These are phyloP conservation scores for Huntiella decipiens DNA, from an alignment of 2,329 filamentous ascomycete species.

Conservation along the genomic window DNA sequence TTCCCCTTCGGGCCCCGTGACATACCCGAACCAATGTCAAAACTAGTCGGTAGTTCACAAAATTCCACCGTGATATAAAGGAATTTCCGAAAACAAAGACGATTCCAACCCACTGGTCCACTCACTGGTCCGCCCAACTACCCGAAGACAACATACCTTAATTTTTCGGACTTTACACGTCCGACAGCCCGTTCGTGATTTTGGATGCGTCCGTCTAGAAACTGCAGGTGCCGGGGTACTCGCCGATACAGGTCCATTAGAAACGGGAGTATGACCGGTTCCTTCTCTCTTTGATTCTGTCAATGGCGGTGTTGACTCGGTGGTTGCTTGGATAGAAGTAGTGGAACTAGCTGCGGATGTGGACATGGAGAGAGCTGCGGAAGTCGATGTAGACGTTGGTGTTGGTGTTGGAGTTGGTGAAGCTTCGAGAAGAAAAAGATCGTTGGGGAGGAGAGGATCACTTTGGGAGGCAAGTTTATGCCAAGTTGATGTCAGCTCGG, in stretches of 20 bases:
- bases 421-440: background rate
- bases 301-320: no score
- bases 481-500: conserved; percentile 8
- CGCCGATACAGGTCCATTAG: background rate
- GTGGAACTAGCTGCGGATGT: no score
- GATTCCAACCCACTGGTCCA: no score
- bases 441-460: conserved; percentile 2
- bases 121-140: no score
- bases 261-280: no score
- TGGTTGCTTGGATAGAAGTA: no score
- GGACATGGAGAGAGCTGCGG: background rate
- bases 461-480: conserved; percentile 1
- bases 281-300: no score
- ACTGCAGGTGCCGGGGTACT: background rate
- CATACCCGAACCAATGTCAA: no score
- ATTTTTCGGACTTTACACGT: conserved; percentile 14
- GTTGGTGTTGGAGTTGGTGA: background rate
- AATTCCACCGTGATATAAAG: no score
- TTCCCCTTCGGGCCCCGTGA: no score
- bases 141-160: conserved; percentile 11
- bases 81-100: no score
- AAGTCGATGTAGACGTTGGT: background rate
- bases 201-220: conserved; percentile 9
- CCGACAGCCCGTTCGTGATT: conserved; percentile 12
- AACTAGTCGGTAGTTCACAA: no score